Base-by-base conservation (phyloP, 1,139 yeast species). In the Taphrina communis region DNA sequence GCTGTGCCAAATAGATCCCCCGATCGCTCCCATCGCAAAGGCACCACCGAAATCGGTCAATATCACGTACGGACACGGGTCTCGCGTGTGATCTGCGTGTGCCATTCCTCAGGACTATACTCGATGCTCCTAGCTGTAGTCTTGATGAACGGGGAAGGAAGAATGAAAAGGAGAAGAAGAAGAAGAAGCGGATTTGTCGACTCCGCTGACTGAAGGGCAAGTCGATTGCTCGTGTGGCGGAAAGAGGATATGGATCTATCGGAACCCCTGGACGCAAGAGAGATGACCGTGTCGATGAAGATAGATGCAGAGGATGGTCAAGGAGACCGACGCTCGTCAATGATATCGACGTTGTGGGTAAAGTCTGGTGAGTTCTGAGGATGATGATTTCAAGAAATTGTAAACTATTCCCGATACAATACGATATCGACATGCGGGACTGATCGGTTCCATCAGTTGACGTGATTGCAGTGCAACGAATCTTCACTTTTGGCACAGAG, bases 1-100 rank as follows among this genome's bases (percentile, higher is more conserved):
- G 77, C 98, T 97, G 82, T 94, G 99, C 99, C 99, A 94, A 73
- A 95, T 88, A 75, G 95, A 88, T 73, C 99, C 99, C 82, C 99
- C 89, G 52, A 69, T 70, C 12, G 72, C 72, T 80, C 99, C 99
- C 98, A 94, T 93, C 76, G 98, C 88, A 77, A 92, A 94, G 70
- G 99, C 98, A 78, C 98, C 98, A 76, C 99, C 99, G 76, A 94
- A 94, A 83, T 94, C 99, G 80, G 88, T 93, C 74, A 94, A 82
- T 75, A 94, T 92, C 73, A 94, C 98, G 74, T 93, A 86, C 71
- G 99, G 99, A 82, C 99, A 94, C 76, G 99, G 99, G 79, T 94
- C 99, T 86, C 99, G 90, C 58, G 97, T 86, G 80, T 94, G 99
- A 82, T 95, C 99, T 70, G 97, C 97, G 61, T 63, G 67, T 55